phyloP scores from a whole-genome alignment of 257 asterid genomes.

The Fraxinus cuspidata region DNA sequence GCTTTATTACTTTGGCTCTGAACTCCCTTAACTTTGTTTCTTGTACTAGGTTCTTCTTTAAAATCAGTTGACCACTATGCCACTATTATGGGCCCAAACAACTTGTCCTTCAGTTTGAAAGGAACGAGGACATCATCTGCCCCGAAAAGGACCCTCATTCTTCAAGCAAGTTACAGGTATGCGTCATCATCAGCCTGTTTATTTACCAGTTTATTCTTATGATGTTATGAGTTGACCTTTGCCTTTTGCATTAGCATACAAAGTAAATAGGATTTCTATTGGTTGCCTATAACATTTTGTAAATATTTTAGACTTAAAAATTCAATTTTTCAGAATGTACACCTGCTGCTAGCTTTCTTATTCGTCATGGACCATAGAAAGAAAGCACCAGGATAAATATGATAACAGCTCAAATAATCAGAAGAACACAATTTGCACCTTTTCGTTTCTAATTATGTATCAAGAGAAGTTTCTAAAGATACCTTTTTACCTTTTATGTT shows the following conservation, averaged over 20 bases:
- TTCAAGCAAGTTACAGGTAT: slow-evolving; percentile 76
- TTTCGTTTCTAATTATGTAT: background rate
- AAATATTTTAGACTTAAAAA: background rate
- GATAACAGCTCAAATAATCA: background rate
- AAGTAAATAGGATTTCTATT: background rate
- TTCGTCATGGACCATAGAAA: background rate
- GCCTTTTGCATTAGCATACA: background rate
- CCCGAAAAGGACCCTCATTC: slow-evolving; percentile 45
- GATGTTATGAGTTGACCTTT: background rate
- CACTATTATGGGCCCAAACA: slow-evolving; percentile 35
- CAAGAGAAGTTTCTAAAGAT: slow-evolving; percentile 13
- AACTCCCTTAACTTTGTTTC: background rate
- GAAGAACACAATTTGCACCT: background rate
- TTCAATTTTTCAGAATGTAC: background rate
- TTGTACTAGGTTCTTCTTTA: slow-evolving; percentile 51
- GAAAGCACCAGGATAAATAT: background rate
- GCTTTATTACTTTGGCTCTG: background rate
- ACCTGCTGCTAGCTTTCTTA: background rate
- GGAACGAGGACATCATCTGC: slow-evolving; percentile 45
- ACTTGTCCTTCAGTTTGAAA: slow-evolving; percentile 48
- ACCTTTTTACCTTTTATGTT: slow-evolving; percentile 10
- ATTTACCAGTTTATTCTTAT: background rate
- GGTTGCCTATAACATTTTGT: background rate
- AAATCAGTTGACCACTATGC: slow-evolving; percentile 48
- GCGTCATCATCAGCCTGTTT: background rate